phyloP scores from a whole-genome alignment of 208 protist genomes.

The Crithidia bombi region DNA sequence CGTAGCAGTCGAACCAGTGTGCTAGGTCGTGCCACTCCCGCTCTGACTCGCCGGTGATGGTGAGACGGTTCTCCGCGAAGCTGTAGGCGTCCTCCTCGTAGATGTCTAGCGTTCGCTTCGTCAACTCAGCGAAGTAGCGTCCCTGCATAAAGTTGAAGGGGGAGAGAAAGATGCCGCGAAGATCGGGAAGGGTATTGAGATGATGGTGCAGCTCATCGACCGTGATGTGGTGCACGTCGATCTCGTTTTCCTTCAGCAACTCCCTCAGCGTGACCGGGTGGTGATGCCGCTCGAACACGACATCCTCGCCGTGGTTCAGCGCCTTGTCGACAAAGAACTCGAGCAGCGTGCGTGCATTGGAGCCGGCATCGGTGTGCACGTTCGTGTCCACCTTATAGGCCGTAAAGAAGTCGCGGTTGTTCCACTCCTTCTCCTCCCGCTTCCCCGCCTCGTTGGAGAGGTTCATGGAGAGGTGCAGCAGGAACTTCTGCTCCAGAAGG shows the following conservation, averaged over 20 bases:
- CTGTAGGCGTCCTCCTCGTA: slow-evolving; percentile 87
- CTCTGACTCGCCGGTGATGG: slow-evolving; percentile 71
- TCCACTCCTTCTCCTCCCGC: slow-evolving; percentile 86
- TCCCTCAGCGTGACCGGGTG: slow-evolving; percentile 83
- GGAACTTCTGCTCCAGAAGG: slow-evolving; percentile 93
- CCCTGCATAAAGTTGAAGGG: slow-evolving; percentile 92
- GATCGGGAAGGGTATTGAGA: slow-evolving; percentile 66
- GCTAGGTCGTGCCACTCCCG: slow-evolving; percentile 96
- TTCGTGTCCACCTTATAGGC: slow-evolving; percentile 93
- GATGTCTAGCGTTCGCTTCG: slow-evolving; percentile 79
- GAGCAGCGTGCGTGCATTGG: slow-evolving; percentile 85
- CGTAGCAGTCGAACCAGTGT: slow-evolving; percentile 96
- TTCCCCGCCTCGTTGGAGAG: slow-evolving; percentile 80
- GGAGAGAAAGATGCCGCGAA: slow-evolving; percentile 79
- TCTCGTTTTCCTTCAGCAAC: slow-evolving; percentile 76
- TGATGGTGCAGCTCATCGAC: slow-evolving; percentile 90
- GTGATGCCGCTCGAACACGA: slow-evolving; percentile 85
- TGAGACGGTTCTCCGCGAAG: slow-evolving; percentile 88
- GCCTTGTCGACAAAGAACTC: slow-evolving; percentile 93
- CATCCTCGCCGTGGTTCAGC: slow-evolving; percentile 86
- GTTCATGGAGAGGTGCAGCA: slow-evolving; percentile 94
- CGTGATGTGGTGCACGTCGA: slow-evolving; percentile 78
- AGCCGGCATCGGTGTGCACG: slow-evolving; percentile 87
- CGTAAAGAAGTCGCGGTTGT: slow-evolving; percentile 92
- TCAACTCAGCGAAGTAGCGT: slow-evolving; percentile 93